Evolutionary conservation across 345 rosid genomes (phyloP).

Genomic region (Barbarea vulgaris): DNA sequence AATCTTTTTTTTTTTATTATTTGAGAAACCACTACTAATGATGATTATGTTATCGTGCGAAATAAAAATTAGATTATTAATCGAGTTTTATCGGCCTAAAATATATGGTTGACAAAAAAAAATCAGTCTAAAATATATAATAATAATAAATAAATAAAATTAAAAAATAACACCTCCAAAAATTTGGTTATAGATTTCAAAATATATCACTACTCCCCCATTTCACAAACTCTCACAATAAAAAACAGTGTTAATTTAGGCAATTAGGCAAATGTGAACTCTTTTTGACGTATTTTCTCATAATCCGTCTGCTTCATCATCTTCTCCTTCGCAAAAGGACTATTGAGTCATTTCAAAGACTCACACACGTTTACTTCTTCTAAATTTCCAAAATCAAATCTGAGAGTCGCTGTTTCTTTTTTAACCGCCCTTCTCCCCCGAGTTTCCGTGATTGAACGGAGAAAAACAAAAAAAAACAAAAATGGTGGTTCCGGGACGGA

Average conservation of each 20-base stretch:
- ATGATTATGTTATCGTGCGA: too few species aligned
- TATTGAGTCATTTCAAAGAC: slow-evolving; percentile 7
- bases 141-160: too few species aligned
- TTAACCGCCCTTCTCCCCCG: slow-evolving; percentile 22
- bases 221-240: too few species aligned
- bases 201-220: too few species aligned
- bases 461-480: too few species aligned
- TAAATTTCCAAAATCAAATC: slow-evolving; percentile 25
- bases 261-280: background rate
- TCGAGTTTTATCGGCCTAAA: too few species aligned
- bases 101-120: too few species aligned
- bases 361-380: background rate
- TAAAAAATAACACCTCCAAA: background rate
- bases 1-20: too few species aligned
- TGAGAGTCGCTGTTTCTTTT: slow-evolving; percentile 13
- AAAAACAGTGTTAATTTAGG: background rate
- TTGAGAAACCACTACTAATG: too few species aligned
- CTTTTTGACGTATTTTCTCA: slow-evolving; percentile 22
- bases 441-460: background rate
- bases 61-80: too few species aligned
- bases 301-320: background rate
- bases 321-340: background rate
- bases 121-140: too few species aligned
- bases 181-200: background rate
- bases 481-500: slow-evolving; percentile 47